These are phyloP conservation scores for Penicillium mononematosum DNA, from an alignment of 495 filamentous ascomycete genomes.

Conservation along the genomic window DNA sequence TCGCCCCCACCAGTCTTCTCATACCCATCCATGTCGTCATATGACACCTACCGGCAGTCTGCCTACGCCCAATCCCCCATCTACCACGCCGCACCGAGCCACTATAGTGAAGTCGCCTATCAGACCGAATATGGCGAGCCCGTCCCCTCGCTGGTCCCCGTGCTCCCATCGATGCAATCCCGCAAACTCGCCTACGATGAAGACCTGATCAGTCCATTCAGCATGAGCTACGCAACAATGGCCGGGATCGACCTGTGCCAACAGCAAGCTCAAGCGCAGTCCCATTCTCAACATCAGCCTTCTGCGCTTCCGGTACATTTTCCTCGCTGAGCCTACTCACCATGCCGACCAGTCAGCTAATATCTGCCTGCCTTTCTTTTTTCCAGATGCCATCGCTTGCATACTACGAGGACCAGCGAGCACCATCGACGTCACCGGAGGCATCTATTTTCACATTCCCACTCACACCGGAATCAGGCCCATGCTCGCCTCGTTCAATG, in stretches of 20 bases:
- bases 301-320: slow-evolving; percentile 43
- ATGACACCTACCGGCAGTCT: slow-evolving; percentile 64
- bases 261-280: slow-evolving; percentile 30
- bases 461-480: slow-evolving; percentile 39
- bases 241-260: slow-evolving; percentile 70
- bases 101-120: slow-evolving; percentile 55
- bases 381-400: slow-evolving; percentile 81
- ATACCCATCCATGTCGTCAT: slow-evolving; percentile 63
- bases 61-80: slow-evolving; percentile 60
- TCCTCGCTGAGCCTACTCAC: slow-evolving; percentile 47
- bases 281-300: slow-evolving; percentile 6
- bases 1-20: slow-evolving; percentile 75
- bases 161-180: slow-evolving; percentile 50
- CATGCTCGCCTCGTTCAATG: slow-evolving; percentile 36
- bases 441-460: slow-evolving; percentile 39
- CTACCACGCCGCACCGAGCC: slow-evolving; percentile 62
- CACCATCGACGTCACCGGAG: slow-evolving; percentile 40
- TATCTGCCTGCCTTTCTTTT: slow-evolving; percentile 20
- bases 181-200: slow-evolving; percentile 52
- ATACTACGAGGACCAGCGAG: slow-evolving; percentile 77
- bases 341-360: slow-evolving; percentile 22
- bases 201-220: slow-evolving; percentile 70
- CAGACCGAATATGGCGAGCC: slow-evolving; percentile 64
- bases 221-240: slow-evolving; percentile 71
- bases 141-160: slow-evolving; percentile 63